phyloP scores from a whole-genome alignment of 2,329 filamentous ascomycete species.

The Aspergillus sojae region DNA sequence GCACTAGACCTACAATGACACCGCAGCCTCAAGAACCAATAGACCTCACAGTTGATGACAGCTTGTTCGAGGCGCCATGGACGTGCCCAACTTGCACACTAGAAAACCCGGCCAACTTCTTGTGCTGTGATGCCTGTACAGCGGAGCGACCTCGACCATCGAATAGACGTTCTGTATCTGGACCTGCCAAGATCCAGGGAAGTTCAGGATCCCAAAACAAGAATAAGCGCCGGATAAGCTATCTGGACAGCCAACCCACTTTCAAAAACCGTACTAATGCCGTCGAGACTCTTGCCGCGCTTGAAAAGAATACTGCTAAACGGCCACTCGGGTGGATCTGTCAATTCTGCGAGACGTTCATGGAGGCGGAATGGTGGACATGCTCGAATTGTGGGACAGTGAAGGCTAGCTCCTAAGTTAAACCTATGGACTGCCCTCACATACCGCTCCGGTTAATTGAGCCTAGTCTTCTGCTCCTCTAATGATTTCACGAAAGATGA shows the following conservation, averaged over 20 bases:
- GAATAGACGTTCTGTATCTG: slow-evolving; percentile 18
- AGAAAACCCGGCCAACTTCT: slow-evolving; percentile 60
- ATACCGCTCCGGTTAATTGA: background rate
- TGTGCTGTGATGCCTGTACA: slow-evolving; percentile 63
- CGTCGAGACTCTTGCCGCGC: slow-evolving; percentile 40
- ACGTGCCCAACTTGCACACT: slow-evolving; percentile 64
- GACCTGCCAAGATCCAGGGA: slow-evolving; percentile 8
- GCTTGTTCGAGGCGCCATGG: slow-evolving; percentile 52
- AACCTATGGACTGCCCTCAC: background rate
- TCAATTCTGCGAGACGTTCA: slow-evolving; percentile 60
- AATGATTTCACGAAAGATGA: background rate
- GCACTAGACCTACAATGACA: slow-evolving; percentile 26
- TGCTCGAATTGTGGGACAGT: slow-evolving; percentile 62
- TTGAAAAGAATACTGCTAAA: slow-evolving; percentile 47
- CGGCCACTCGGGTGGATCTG: slow-evolving; percentile 63
- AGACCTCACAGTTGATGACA: slow-evolving; percentile 28
- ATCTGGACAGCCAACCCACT: slow-evolving; percentile 18
- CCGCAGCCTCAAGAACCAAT: slow-evolving; percentile 11
- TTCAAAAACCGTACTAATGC: slow-evolving; percentile 35
- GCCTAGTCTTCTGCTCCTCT: background rate
- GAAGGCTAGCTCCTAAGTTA: slow-evolving; percentile 54
- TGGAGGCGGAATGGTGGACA: slow-evolving; percentile 68
- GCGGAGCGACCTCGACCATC: slow-evolving; percentile 53
- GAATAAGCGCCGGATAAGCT: slow-evolving; percentile 27
- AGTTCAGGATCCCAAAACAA: slow-evolving; percentile 15